Base-by-base conservation (phyloP, 495 filamentous ascomycete genomes). In the Penicillium cinerascens region DNA sequence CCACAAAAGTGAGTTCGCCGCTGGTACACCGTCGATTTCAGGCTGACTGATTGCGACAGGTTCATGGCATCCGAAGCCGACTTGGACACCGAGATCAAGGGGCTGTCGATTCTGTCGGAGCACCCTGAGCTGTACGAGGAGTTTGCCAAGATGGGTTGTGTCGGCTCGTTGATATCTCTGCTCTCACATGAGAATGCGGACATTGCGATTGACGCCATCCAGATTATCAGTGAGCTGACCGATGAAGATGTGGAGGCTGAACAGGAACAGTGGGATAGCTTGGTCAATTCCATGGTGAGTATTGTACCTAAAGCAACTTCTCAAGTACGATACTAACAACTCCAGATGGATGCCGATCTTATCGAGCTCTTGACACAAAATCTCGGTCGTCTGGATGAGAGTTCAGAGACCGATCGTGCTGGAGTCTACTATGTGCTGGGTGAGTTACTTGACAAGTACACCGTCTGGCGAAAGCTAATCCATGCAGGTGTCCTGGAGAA, bases 111-210 rank as follows among this genome's bases (percentile, higher is more conserved):
- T 56, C 77, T 99, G 4, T 82, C 87, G 2, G 91, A 97, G 55
- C 89, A 97, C 64, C 77, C 92, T 7, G 87, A 88, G 37, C 77
- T 97, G 13, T 97, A 93, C 65, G 76, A 72, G 22, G 88, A 95
- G 55, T 95, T 99, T 60, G 81, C 85, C 13, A 86, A 84, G 46
- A 66, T 95, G 47, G 93, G 91, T 23, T 87, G 86, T 52, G 84
- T 86, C 0, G 84, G 69, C 0, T 88, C 85, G 16, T 70, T 99
- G 48, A 88, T 96, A 1, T 80, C 83, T 1, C 67, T 99, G 44
- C 71, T 99, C 22, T 85, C 92, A 6, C 93, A 97, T 64, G 93
- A 99, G 60, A 99, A 99, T 69, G 89, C 92, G 2, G 93, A 99
- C 68, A 95, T 99, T 55, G 91, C 93, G 6, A 96, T 97, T 55